Percentiles rank a stretch among this genome's conserved stretches.
Conservation (phyloP, 129 eudicot species). For the Ambrosia artemisiifolia region DNA sequence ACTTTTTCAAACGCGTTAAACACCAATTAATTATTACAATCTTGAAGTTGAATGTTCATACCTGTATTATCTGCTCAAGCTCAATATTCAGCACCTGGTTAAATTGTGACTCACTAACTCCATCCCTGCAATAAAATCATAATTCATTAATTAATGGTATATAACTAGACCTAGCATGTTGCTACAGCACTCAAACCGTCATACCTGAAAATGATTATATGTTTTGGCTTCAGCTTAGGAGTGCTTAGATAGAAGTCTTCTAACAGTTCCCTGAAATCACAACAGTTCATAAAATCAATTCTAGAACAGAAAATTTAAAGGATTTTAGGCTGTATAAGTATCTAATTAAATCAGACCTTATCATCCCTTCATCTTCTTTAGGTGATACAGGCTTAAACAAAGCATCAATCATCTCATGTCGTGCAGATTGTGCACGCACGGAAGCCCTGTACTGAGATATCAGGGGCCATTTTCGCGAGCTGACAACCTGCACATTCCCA, state of each 20-base stretch:
- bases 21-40: background rate
- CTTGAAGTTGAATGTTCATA: background rate
- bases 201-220: background rate
- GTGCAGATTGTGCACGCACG: background rate
- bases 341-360: background rate
- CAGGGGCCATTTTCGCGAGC: constrained; percentile 32
- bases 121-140: constrained; percentile 41
- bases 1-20: constrained; percentile 26
- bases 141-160: background rate
- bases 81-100: constrained; percentile 72
- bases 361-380: constrained; percentile 4
- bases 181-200: background rate
- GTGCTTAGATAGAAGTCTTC: constrained; percentile 26
- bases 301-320: background rate
- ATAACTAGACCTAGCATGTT: background rate
- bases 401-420: background rate
- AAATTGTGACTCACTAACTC: constrained; percentile 79
- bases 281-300: no score
- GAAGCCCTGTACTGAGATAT: background rate
- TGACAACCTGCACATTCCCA: constrained; percentile 42
- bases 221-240: background rate
- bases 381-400: background rate
- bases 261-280: constrained; percentile 14
- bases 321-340: background rate
- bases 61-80: constrained; percentile 57